Base-by-base conservation (phyloP, 139 green algal genomes). In the Closterium sp. region DNA sequence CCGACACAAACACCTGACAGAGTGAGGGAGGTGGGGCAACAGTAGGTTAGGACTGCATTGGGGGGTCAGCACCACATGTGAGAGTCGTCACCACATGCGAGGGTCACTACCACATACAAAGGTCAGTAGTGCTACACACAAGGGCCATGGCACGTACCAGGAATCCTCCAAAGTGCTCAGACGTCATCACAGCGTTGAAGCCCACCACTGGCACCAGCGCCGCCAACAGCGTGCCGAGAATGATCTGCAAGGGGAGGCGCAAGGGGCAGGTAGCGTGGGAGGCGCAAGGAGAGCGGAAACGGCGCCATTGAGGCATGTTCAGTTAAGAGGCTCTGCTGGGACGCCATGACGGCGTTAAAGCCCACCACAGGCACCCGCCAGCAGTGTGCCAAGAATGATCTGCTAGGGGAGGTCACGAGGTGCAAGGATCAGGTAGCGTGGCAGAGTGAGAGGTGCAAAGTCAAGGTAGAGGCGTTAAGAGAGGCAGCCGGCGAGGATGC, bases 301-400 rank as follows among this genome's bases (percentile, higher is more conserved):
- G n/a, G n/a, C n/a, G n/a, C n/a, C n/a, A n/a, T n/a, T n/a, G n/a
- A n/a, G n/a, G n/a, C n/a, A n/a, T n/a, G n/a, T n/a, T n/a, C n/a
- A n/a, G n/a, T n/a, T n/a, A n/a, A n/a, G n/a, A n/a, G n/a, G n/a
- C n/a, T n/a, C n/a, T n/a, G n/a, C n/a, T n/a, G n/a, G n/a, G n/a
- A n/a, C n/a, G n/a, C n/a, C n/a, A n/a, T n/a, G n/a, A n/a, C n/a
- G 43, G 97, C 97, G 89, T 99, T 99, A 96, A 99, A 99, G 89
- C 97, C 97, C 30, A 99, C 96, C 9, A 99, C 97, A 2, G 97
- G 97, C 85, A 98, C 97, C 96, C 94, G 97, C 89, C 83, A 93
- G 36, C 85, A 93, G 64, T 0, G 92, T 93, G 25, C 90, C 92
- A 0, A 93, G 38, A 12, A 94, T 33, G 2, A 94, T 87, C 90